phyloP scores from a whole-genome alignment of 2,329 filamentous ascomycete species.

The Talaromyces amestolkiae region DNA sequence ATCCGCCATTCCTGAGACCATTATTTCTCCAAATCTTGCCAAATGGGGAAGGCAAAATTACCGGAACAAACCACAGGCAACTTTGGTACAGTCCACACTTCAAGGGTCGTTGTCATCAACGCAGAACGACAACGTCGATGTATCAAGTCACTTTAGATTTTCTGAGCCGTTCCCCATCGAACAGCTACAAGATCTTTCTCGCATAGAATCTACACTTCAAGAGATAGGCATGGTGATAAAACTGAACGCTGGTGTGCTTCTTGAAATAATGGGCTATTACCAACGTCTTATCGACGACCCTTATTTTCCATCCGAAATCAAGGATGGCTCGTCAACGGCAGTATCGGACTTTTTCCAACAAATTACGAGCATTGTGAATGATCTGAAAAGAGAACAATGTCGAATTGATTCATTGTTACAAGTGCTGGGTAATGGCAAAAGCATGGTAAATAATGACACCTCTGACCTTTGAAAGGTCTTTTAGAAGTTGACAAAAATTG shows the following conservation, averaged over 20 bases:
- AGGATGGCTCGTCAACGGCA: not conserved
- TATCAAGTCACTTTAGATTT: not conserved
- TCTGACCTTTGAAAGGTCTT: too few relatives aligned
- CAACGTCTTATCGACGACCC: not conserved
- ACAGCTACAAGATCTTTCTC: conserved; percentile 4
- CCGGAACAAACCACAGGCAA: not conserved
- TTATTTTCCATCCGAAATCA: not conserved
- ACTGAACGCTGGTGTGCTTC: conserved; percentile 4
- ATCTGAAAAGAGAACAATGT: conserved; percentile 1
- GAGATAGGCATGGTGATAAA: conserved; percentile 2
- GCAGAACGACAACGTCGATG: not conserved
- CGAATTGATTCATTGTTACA: not conserved
- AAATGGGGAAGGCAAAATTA: not conserved
- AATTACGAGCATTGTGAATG: not conserved
- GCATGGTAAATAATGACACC: not conserved
- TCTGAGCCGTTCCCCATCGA: conserved; percentile 4
- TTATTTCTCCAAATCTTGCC: not conserved
- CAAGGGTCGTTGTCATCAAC: not conserved
- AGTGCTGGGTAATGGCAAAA: not conserved
- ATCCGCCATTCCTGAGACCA: not conserved
- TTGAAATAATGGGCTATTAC: conserved; percentile 8
- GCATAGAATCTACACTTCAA: conserved; percentile 9
- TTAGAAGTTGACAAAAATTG: not conserved
- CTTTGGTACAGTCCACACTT: not conserved
- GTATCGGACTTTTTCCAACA: not conserved